phyloP scores from a whole-genome alignment of 768 basidiomycete genomes.

The Lactarius tabidus region DNA sequence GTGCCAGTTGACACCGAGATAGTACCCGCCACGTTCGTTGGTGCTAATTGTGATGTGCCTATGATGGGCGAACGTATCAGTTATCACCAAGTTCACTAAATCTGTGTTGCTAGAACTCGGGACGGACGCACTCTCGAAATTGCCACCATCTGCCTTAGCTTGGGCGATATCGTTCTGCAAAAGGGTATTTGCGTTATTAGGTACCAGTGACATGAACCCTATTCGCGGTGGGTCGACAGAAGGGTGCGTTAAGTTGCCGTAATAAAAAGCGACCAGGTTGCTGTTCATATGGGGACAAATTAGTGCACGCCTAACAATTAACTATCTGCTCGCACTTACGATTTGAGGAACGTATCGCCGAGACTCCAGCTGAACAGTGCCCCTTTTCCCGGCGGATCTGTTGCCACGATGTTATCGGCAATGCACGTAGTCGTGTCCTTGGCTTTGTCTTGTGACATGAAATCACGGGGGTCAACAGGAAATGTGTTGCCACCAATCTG shows the following conservation, averaged over 20 bases:
- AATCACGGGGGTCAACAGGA: slow-evolving; percentile 78
- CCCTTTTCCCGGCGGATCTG: slow-evolving; percentile 19
- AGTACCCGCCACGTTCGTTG: background rate
- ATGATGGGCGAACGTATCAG: background rate
- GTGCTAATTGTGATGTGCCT: slow-evolving; percentile 20
- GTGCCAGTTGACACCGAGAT: background rate
- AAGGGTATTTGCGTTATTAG: slow-evolving; percentile 43
- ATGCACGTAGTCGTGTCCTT: slow-evolving; percentile 20
- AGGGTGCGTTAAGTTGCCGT: slow-evolving; percentile 65
- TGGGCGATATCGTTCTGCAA: slow-evolving; percentile 35
- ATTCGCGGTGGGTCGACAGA: slow-evolving; percentile 64
- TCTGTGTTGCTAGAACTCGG: background rate
- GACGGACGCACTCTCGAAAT: slow-evolving; percentile 32
- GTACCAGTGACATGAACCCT: slow-evolving; percentile 69
- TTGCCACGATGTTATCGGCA: slow-evolving; percentile 15
- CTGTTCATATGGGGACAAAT: slow-evolving; percentile 33
- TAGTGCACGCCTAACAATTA: background rate
- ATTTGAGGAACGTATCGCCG: slow-evolving; percentile 71
- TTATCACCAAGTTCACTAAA: background rate
- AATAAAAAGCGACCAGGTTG: slow-evolving; percentile 64
- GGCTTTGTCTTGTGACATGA: slow-evolving; percentile 42
- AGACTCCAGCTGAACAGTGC: slow-evolving; percentile 64
- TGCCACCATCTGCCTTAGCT: slow-evolving; percentile 26
- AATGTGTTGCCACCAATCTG: slow-evolving; percentile 42
- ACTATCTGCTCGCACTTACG: slow-evolving; percentile 41